Evolutionary conservation across 371 early-diverging fungal genomes (phyloP).

Genomic region (Apophysomyces sp.): DNA sequence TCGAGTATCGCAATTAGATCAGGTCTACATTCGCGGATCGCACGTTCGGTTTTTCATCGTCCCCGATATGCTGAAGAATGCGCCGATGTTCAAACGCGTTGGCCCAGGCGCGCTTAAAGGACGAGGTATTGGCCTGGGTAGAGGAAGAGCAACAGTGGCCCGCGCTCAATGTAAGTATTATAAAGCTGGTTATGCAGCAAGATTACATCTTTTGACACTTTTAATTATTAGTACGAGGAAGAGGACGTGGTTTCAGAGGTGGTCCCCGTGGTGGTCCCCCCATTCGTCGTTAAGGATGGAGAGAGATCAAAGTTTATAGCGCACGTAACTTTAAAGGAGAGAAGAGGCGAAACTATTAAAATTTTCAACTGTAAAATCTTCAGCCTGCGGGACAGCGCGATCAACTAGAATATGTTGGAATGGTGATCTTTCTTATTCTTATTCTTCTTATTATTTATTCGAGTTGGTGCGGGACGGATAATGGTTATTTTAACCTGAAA

Average conservation of each 20-base stretch:
- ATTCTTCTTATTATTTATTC: no score
- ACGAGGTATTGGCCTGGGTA: conserved; percentile 82
- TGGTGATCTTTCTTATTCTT: no score
- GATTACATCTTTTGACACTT: background rate
- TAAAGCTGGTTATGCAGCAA: background rate
- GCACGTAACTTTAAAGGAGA: background rate
- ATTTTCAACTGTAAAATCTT: no score
- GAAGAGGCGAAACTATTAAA: background rate
- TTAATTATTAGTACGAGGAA: conserved; percentile 24
- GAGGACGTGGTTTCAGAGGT: conserved; percentile 24
- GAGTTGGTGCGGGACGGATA: no score
- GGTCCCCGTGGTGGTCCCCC: conserved; percentile 28
- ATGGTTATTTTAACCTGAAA: no score
- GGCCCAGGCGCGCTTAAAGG: conserved; percentile 81
- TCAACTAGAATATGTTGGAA: no score
- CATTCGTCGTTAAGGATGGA: conserved; percentile 15
- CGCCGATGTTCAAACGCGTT: conserved; percentile 94
- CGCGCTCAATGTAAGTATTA: conserved; percentile 67
- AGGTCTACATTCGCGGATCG: conserved; percentile 96
- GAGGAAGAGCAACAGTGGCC: conserved; percentile 86
- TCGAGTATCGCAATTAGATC: conserved; percentile 87
- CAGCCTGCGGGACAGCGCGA: no score
- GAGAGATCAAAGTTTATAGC: background rate
- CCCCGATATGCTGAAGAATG: conserved; percentile 98
- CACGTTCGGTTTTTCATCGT: conserved; percentile 95